Percentiles rank a stretch among this genome's conserved stretches.
Conservation (phyloP, 805 yeast genomes). For the Pichia membranifaciens region DNA sequence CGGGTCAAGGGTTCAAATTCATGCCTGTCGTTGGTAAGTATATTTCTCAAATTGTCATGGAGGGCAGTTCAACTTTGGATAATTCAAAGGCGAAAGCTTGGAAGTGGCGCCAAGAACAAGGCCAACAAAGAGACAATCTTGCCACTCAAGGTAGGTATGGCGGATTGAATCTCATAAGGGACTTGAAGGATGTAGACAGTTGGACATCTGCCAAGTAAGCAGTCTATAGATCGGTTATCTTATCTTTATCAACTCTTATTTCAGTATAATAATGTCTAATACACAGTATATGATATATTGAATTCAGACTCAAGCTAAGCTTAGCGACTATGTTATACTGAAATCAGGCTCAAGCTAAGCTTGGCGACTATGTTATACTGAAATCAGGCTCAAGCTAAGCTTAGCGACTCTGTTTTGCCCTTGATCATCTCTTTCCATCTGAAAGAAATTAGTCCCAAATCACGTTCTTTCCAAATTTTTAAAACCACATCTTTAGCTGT, state of each 20-base stretch:
- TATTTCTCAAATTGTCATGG: constrained; percentile 28
- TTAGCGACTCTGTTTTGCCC: constrained; percentile 33
- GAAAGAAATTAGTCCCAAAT: constrained; percentile 24
- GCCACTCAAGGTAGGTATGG: constrained; percentile 20
- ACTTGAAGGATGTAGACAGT: constrained; percentile 12
- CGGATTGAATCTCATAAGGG: constrained; percentile 18
- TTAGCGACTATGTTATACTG: no score
- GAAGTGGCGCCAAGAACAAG: constrained; percentile 34
- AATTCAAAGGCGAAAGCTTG: constrained; percentile 25
- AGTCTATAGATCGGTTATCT: no score
- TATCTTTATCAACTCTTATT: no score
- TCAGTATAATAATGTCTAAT: no score
- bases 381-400: constrained; percentile 31
- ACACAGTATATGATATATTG: no score
- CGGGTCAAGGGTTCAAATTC: constrained; percentile 44
- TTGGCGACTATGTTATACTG: no score
- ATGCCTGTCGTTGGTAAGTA: constrained; percentile 43
- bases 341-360: no score
- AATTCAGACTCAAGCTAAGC: no score
- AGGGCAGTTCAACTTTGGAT: constrained; percentile 28
- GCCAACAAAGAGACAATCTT: constrained; percentile 28
- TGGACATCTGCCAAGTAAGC: constrained; percentile 13
- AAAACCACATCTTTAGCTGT: constrained; percentile 33
- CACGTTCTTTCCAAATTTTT: constrained; percentile 37
- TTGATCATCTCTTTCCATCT: constrained; percentile 36